Evolutionary conservation across 176 grass and related monocot genomes (phyloP), one percentile per base, ranked within the genome.

Genomic region (Dendrocalamus sinicus): DNA sequence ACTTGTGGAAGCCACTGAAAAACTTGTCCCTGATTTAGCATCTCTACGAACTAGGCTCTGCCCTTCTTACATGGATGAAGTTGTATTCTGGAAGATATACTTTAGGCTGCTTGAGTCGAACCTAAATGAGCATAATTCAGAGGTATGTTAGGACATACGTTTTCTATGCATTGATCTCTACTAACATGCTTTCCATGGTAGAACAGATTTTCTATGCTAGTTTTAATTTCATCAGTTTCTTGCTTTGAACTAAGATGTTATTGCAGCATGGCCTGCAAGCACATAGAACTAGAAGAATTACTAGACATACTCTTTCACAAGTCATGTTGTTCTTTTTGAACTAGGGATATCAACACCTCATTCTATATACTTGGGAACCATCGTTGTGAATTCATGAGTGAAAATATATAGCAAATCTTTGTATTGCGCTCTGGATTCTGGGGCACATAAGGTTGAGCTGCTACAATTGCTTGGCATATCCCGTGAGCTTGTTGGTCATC

Each of bases 11-110:
- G 75, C 90, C 45, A 88, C 95, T 81, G 88, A 98, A 84, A 81
- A 80, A 70, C 83, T 91, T 40, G 81, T 88, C 23, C 93, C 96
- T 44, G 90, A 93, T 83, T 76, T 98, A 83, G 82, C 81, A 58
- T 81, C 89, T 84, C 88, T 98, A 41, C 80, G 89, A 61, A 7
- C 59, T 82, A 89, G 51, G 58, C 91, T 98, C 72, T 98, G 96
- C 55, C 93, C 93, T 88, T 77, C 88, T 77, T 89, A 81, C 26
- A 92, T 95, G 91, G 89, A 85, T 81, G 88, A 91, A 76, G 84
- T 88, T 57, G 63, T 86, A 20, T 98, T 98, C 88, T 98, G 91
- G 89, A 98, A 88, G 89, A 95, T 95, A 69, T 98, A 98, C 82
- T 98, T 98, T 79, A 89, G 67, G 28, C 46, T 98, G 59, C 94